Evolutionary conservation across 1,284 basidiomycete genomes (phyloP), one percentile per base, ranked within the genome.

Genomic region (Cryptococcus sp.): DNA sequence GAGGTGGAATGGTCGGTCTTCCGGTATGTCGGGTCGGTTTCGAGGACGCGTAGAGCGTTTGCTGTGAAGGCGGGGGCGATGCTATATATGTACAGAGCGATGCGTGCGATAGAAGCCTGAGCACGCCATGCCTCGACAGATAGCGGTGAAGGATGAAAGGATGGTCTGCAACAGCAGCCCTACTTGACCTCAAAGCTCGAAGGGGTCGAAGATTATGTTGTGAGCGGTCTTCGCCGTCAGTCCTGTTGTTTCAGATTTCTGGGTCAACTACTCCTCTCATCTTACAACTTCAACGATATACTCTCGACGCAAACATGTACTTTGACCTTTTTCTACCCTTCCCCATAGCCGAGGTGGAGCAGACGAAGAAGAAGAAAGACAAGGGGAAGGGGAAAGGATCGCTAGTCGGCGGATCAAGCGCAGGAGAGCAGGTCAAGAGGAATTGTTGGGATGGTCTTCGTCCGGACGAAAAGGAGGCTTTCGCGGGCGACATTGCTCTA

Each of bases 241-340:
- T 26, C 18, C 38, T 7, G 7, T 14, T 12, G 19, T 23, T 22
- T 39, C 11, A 39, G 11, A 39, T 9, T 39, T 25, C 38, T 21
- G 11, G 23, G 22, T 18, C 18, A 19, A 37, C 9, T 10, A 11
- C 35, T 37, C 18, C 12, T 12, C 38, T 23, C 38, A 7, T 19
- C 11, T 21, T 36, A 36, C 7, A 7, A 36, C 18, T 36, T 14
- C 34, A n/a, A 6, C 34, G 6, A 18, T 6, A 9, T 18, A n/a
- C 34, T 36, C 31, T 36, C 34, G 14, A 36, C 32, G 23, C 6
- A 38, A 50, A 32, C 39, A 72, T 73, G 69, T 72, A 69, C 53
- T 71, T 63, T 55, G 69, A 74, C 57, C 66, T 74, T 21, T 69
- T 63, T 49, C 43, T 68, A 4, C 68, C 69, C 16, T 74, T 68